Conservation (phyloP, 345 rosid species). For the Angophora floribunda region DNA sequence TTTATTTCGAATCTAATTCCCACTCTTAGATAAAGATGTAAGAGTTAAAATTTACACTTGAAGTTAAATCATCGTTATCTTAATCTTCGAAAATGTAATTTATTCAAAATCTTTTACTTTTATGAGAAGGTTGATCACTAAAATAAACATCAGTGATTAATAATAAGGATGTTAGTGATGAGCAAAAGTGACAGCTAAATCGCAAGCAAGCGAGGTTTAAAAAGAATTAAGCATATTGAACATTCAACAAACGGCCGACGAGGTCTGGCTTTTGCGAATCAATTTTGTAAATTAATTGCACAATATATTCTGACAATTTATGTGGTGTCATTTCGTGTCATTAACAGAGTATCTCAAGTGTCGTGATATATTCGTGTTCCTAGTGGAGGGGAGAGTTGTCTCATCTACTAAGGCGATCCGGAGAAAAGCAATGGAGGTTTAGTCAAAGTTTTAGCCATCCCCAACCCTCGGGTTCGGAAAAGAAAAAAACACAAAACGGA, state of each 20-base stretch:
- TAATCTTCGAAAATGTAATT: too few relatives aligned
- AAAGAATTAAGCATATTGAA: neutral
- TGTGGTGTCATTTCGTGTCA: neutral
- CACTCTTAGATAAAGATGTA: too few relatives aligned
- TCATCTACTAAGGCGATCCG: too few relatives aligned
- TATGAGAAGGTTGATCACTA: too few relatives aligned
- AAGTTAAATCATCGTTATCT: too few relatives aligned
- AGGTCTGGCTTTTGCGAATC: neutral
- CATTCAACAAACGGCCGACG: neutral
- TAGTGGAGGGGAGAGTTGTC: neutral
- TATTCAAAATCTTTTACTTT: too few relatives aligned
- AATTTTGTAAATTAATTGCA: neutral
- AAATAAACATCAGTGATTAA: too few relatives aligned
- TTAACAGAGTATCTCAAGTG: neutral
- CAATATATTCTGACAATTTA: rapidly evolving
- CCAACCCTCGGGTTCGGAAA: neutral
- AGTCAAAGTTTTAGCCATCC: neutral
- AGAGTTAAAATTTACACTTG: too few relatives aligned
- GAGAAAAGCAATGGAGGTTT: neutral
- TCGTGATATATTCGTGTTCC: neutral
- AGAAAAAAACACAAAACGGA: neutral
- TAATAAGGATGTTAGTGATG: too few relatives aligned
- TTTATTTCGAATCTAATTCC: too few relatives aligned
- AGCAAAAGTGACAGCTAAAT: neutral
- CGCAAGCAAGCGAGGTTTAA: neutral